Base-by-base conservation (phyloP, 768 basidiomycete species). In the Amanita fuliginea region DNA sequence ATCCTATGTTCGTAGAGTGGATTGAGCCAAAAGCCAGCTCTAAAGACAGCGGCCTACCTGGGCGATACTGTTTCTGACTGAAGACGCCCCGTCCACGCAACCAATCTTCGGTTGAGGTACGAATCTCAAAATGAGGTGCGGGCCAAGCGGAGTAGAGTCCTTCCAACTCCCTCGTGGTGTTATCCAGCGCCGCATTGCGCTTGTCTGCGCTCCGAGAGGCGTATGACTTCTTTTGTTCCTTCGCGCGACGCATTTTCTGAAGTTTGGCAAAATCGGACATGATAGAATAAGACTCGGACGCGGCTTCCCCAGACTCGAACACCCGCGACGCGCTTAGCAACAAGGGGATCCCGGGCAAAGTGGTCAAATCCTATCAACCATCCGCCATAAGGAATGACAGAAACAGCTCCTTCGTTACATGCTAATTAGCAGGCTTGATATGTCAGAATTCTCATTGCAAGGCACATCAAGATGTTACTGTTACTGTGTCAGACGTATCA, bases 251-350 rank as follows among this genome's bases (percentile, higher is more conserved):
- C 47, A 55, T 51, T 41, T 59, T 53, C 50, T 67, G 68, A 32
- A 72, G 55, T 42, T 66, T 59, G n/a, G 60, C 45, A 34, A 70
- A 71, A 6, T 51, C 51, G 3, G 68, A 67, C 70, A 70, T 71
- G 44, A 35, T 9, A 32, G 32, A 10, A 30, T 10, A 30, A 30
- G 30, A 30, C 30, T n/a, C n/a, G n/a, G n/a, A n/a, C n/a, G n/a
- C n/a, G n/a, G n/a, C n/a, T n/a, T n/a, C n/a, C n/a, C n/a, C n/a
- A n/a, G n/a, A n/a, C n/a, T n/a, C n/a, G n/a, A n/a, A n/a, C n/a
- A n/a, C n/a, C n/a, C n/a, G n/a, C n/a, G n/a, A n/a, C n/a, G n/a
- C 22, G 5, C 22, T 24, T 24, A 5, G 22, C 22, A 24, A 24
- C 22, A 24, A 24, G 22, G 26, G 26, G 6, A 26, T 26, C 6